Percentiles rank a stretch among this genome's conserved stretches.
Conservation (phyloP, 768 basidiomycete species). For the Tulasnella sp. region DNA sequence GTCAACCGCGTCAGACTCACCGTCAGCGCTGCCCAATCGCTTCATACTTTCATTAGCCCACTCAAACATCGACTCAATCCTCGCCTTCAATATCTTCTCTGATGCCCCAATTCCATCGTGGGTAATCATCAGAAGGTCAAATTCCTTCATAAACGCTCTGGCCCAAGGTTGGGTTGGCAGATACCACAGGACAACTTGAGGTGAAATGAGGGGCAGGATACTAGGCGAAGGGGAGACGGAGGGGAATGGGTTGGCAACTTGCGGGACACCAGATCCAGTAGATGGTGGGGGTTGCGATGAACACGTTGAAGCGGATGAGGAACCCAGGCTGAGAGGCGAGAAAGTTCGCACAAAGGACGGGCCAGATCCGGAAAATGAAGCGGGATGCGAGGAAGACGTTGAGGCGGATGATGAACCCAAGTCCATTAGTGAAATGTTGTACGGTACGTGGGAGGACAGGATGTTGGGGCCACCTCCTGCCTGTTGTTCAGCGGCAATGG, state of each 20-base stretch:
- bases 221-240: neutral
- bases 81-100: neutral
- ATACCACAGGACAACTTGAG: neutral
- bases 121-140: slow-evolving; percentile 2
- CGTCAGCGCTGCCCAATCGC: neutral
- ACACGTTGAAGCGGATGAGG: neutral
- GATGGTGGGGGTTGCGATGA: neutral
- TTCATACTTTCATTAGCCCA: slow-evolving; percentile 9
- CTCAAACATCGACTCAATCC: slow-evolving; percentile 12
- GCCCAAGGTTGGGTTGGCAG: neutral
- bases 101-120: slow-evolving; percentile 7
- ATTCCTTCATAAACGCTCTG: neutral
- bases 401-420: too few relatives aligned
- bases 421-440: too few relatives aligned
- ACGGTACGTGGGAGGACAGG: neutral
- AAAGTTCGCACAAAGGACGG: neutral
- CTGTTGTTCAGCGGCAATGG: neutral
- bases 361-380: too few relatives aligned
- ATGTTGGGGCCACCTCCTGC: neutral
- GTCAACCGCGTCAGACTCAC: neutral
- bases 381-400: too few relatives aligned
- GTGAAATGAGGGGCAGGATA: slow-evolving; percentile 2
- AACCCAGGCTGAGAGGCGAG: neutral
- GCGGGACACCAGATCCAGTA: neutral
- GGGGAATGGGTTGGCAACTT: neutral